Evolutionary conservation across 768 basidiomycete genomes (phyloP), one percentile per base, ranked within the genome.

Genomic region (Trametes maxima): DNA sequence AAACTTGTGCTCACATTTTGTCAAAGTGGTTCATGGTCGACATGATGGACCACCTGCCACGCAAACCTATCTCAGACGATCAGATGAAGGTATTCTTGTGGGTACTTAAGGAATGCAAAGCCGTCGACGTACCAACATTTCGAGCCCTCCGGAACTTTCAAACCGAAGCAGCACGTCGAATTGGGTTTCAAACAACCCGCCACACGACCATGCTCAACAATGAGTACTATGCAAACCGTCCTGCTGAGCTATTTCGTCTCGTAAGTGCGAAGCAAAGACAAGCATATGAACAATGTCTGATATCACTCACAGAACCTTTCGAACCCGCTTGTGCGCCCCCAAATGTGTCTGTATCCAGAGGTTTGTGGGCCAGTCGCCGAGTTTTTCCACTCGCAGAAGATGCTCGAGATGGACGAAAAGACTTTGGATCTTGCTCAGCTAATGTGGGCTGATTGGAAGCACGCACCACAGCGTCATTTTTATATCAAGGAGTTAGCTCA

Each of bases 401-500:
- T 33, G 28, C 28, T 33, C 28, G 28, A 33, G 28, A 33, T 33
- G 28, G 28, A 33, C 8, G 28, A 33, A 33, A 33, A 33, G n/a
- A 47, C 35, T n/a, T 16, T 57, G 17, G 55, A 57, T 46, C 28
- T 36, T 11, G 35, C 19, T 16, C 55, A 44, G 24, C 44, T 47
- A 19, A 57, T 57, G 55, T 57, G 55, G 55, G 55, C 55, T 8
- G 46, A 57, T 39, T 57, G 55, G 55, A 22, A 36, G 36, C 28
- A 50, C 19, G 60, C 52, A 42, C 45, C 21, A 2, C 47, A 58
- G 22, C 59, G 39, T 2, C 62, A 67, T 37, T 67, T 57, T 55
- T 67, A 67, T 33, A 49, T 67, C 51, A 50, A 64, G 21, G 63
- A 67, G 43, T 22, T 67, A 14, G 63, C 66, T 14, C 13, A 43